phyloP scores from a whole-genome alignment of 768 basidiomycete species.

The Phylloporus sp. region DNA sequence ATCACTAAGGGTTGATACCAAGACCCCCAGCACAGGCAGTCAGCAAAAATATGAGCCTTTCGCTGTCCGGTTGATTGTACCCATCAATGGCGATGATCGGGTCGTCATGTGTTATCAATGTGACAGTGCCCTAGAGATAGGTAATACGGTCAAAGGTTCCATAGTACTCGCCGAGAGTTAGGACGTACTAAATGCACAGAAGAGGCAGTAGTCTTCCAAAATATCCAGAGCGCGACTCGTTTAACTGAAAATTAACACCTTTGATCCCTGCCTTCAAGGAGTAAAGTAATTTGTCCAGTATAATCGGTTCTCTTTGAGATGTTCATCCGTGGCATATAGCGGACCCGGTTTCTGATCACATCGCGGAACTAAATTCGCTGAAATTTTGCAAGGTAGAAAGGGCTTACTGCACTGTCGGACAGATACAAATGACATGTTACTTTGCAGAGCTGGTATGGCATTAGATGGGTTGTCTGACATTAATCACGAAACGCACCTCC shows the following conservation, averaged over 20 bases:
- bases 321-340: conserved; percentile 97
- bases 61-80: conserved; percentile 90
- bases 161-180: neutral
- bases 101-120: conserved; percentile 97
- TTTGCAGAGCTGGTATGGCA: conserved; percentile 53
- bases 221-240: conserved; percentile 99
- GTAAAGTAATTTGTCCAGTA: conserved; percentile 87
- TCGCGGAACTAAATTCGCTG: neutral
- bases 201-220: conserved; percentile 94
- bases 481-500: conserved; percentile 54
- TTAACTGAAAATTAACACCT: conserved; percentile 96
- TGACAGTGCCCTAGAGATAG: conserved; percentile 78
- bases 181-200: conserved; percentile 77
- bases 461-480: neutral
- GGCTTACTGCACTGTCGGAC: conserved; percentile 84
- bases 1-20: conserved; percentile 93
- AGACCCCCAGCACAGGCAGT: conserved; percentile 96
- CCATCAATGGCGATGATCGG: conserved; percentile 95
- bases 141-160: conserved; percentile 2
- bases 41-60: conserved; percentile 94
- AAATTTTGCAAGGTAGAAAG: neutral
- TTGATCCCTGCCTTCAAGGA: conserved; percentile 91
- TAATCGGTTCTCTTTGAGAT: conserved; percentile 92
- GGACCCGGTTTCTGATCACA: conserved; percentile 85
- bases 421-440: conserved; percentile 90